Base-by-base conservation (phyloP, 2,329 filamentous ascomycete species). In the Aspergillus sp. region DNA sequence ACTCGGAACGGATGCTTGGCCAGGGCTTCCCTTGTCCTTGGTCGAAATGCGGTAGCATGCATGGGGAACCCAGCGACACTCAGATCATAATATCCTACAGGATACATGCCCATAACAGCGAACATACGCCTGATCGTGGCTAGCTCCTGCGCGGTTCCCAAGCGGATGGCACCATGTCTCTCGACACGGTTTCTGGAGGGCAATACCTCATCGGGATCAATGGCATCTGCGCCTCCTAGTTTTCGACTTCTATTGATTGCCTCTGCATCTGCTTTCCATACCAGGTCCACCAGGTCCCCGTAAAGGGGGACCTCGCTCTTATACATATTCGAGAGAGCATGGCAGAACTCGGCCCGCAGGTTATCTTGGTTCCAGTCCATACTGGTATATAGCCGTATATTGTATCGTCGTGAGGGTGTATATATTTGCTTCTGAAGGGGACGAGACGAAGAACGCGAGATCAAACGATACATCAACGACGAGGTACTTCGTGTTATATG, bases 21-120 rank as follows among this genome's bases (percentile, higher is more conserved):
- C 3, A 84, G 70, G 0, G 78, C 72, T 2, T 69, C 63, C 0
- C 61, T 55, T 5, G 65, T 71, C 0, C 67, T 70, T 0, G 82
- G 81, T 2, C 83, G 78, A 61, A 85, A 85, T 8, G 78, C 80
- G 0, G 82, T 85, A 1, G 81, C 81, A 57, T 84, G 81, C 69
- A 85, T 77, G 0, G 82, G 83, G 13, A 85, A 71, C 0, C 78
- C 77, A 3, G 78, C 81, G 0, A 76, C 65, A 0, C 76, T 77
- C 0, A 85, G 73, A 57, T 85, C 81, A 61, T 85, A 85, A 65
- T 84, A 84, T 0, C 81, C 82, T 0, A 84, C 81, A 0, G 83
- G 75, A 21, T 78, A 66, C 77, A 85, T 80, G 5, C 79, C 81
- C 58, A 85, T 69, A 2, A 84, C 59, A 0, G 73, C 71, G 59